phyloP scores from a whole-genome alignment of 2,329 filamentous ascomycete species.

The Teratosphaeria gauchensis region DNA sequence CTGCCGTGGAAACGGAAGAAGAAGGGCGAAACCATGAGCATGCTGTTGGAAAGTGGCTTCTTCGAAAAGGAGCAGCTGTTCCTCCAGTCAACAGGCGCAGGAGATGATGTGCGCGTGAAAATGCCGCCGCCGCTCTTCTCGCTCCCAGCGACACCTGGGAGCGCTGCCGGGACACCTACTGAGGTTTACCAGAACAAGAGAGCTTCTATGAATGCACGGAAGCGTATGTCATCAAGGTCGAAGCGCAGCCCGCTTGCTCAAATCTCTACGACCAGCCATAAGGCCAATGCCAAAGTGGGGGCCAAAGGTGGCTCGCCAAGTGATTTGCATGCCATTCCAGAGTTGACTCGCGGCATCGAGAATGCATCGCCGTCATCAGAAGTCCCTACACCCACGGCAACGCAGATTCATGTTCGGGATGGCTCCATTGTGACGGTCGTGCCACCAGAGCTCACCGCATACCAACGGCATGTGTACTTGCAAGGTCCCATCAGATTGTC shows the following conservation, averaged over 20 bases:
- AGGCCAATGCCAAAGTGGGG: conserved; percentile 7
- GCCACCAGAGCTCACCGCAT: conserved; percentile 26
- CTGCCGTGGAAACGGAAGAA: conserved; percentile 5
- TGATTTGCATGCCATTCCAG: conserved; percentile 15
- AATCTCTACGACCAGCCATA: conserved; percentile 6
- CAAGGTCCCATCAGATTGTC: conserved; percentile 35
- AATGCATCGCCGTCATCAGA: conserved; percentile 14
- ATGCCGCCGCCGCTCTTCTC: conserved; percentile 16
- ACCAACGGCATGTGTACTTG: conserved; percentile 28
- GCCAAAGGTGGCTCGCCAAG: conserved; percentile 7
- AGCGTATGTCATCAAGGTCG: not conserved
- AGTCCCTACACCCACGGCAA: conserved; percentile 10
- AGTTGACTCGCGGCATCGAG: conserved; percentile 8
- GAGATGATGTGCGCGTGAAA: conserved; percentile 5
- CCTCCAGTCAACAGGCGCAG: not conserved
- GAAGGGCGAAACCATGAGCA: conserved; percentile 23
- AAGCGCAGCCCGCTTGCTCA: conserved; percentile 15
- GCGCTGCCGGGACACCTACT: conserved; percentile 12
- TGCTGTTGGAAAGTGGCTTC: conserved; percentile 22
- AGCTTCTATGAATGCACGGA: not conserved
- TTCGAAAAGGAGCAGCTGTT: conserved; percentile 8
- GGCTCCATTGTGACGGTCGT: conserved; percentile 27
- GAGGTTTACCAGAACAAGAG: conserved; percentile 14
- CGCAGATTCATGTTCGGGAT: conserved; percentile 23
- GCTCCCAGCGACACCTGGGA: conserved; percentile 15